Percentiles rank a stretch among this genome's conserved stretches.
Evolutionary conservation across 176 grass and related monocot species (phyloP).

Genomic region (Guadua angustifolia): DNA sequence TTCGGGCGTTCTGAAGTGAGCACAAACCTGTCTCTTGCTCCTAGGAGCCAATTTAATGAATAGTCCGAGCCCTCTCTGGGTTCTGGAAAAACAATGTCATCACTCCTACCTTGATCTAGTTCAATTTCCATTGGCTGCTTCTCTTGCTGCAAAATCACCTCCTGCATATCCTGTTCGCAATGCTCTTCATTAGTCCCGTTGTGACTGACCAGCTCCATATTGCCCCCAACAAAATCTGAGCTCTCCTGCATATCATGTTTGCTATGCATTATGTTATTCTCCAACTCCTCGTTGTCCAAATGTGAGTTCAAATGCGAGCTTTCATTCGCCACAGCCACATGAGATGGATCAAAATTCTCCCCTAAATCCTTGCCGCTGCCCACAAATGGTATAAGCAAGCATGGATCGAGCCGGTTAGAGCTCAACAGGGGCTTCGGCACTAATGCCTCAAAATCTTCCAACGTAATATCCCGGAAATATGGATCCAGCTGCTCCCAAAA

Average conservation of each 20-base stretch:
- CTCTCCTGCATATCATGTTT: constrained; percentile 32
- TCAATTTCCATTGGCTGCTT: constrained; percentile 45
- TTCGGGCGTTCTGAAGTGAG: constrained; percentile 90
- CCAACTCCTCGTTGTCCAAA: constrained; percentile 35
- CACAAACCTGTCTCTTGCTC: constrained; percentile 58
- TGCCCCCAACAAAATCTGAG: constrained; percentile 35
- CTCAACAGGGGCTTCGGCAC: constrained; percentile 38
- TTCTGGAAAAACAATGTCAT: background rate
- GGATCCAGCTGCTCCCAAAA: constrained; percentile 77
- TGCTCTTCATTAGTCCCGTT: constrained; percentile 30
- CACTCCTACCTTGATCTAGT: constrained; percentile 33
- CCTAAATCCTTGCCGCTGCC: constrained; percentile 36
- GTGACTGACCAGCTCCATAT: constrained; percentile 26
- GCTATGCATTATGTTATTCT: constrained; percentile 19
- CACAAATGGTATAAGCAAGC: constrained; percentile 55
- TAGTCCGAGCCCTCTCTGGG: background rate
- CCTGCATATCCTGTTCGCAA: constrained; percentile 45
- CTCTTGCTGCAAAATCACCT: constrained; percentile 49
- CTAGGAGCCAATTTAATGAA: constrained; percentile 59
- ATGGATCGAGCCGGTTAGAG: constrained; percentile 52
- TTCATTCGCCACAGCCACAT: constrained; percentile 26
- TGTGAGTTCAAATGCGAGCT: background rate
- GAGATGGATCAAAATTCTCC: constrained; percentile 19
- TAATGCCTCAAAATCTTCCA: constrained; percentile 62
- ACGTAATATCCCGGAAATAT: constrained; percentile 67